Conservation (phyloP, 805 yeast species). For the Metschnikowia chrysomelidarum region DNA sequence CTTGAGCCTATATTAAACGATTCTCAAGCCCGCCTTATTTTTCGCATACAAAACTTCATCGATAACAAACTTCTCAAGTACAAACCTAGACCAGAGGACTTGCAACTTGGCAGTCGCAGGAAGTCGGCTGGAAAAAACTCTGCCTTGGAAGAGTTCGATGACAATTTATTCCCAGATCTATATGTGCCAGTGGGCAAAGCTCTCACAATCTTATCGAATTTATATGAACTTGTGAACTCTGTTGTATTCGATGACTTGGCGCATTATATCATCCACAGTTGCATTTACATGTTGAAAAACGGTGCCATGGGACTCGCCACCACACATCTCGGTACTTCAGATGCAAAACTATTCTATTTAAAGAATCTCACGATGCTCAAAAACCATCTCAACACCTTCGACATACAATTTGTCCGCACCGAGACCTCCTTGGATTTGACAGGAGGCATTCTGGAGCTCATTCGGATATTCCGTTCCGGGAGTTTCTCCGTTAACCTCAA, state of each 20-base stretch:
- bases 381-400: conserved; percentile 69
- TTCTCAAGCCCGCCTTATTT: conserved; percentile 75
- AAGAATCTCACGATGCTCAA: conserved; percentile 70
- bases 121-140: conserved; percentile 10
- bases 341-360: conserved; percentile 64
- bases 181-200: conserved; percentile 75
- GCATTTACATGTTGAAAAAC: conserved; percentile 58
- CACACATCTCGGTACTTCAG: conserved; percentile 48
- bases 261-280: conserved; percentile 78
- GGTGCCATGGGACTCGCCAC: conserved; percentile 48
- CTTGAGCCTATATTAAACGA: conserved; percentile 73
- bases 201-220: conserved; percentile 65
- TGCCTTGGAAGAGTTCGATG: conserved; percentile 31
- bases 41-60: conserved; percentile 71
- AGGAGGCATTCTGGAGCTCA: conserved; percentile 55
- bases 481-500: conserved; percentile 44
- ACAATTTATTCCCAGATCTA: conserved; percentile 43
- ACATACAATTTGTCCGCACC: conserved; percentile 69
- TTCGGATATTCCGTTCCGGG: conserved; percentile 35
- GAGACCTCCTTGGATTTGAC: conserved; percentile 81
- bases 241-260: conserved; percentile 85
- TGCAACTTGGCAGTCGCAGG: conserved; percentile 51
- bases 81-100: conserved; percentile 65
- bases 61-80: conserved; percentile 68
- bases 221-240: conserved; percentile 76